phyloP scores from a whole-genome alignment of 768 basidiomycete species.

The Hypsizygus marmoreus region DNA sequence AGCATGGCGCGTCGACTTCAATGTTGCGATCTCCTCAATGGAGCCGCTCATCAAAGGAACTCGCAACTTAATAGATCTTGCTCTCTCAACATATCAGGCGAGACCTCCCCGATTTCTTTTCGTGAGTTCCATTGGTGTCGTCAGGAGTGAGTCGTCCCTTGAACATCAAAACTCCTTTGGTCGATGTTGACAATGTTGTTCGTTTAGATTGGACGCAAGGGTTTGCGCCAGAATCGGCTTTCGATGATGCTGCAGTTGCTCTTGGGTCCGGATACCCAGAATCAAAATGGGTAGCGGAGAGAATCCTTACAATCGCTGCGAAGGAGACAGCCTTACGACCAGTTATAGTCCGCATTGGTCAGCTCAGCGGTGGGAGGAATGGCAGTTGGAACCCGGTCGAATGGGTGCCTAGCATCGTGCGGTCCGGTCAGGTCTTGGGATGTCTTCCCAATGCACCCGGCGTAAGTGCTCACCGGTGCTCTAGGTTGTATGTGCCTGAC shows the following conservation, averaged over 20 bases:
- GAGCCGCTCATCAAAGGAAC: slow-evolving; percentile 29
- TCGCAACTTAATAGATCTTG: slow-evolving; percentile 34
- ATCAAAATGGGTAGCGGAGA: slow-evolving; percentile 45
- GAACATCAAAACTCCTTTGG: too few species aligned
- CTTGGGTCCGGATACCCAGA: slow-evolving; percentile 39
- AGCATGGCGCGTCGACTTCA: slow-evolving; percentile 42
- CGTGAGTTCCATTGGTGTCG: slow-evolving; percentile 32
- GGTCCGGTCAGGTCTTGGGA: slow-evolving; percentile 25
- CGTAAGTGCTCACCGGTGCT: slow-evolving; percentile 22
- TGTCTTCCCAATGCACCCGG: slow-evolving; percentile 33
- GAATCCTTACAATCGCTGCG: slow-evolving; percentile 30
- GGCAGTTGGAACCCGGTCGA: slow-evolving; percentile 45
- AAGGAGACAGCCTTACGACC: slow-evolving; percentile 27
- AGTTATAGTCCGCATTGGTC: slow-evolving; percentile 43
- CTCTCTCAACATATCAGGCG: slow-evolving; percentile 24
- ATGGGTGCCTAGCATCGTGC: slow-evolving; percentile 45
- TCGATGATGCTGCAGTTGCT: slow-evolving; percentile 26
- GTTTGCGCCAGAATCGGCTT: slow-evolving; percentile 24
- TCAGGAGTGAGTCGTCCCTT: slow-evolving; percentile 32
- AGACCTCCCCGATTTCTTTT: slow-evolving; percentile 32
- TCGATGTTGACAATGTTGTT: neutral
- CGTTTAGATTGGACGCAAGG: slow-evolving; percentile 12
- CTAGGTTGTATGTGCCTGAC: neutral
- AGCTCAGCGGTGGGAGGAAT: slow-evolving; percentile 42
- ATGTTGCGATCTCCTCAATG: slow-evolving; percentile 29